Conservation (phyloP, 73 alveolate genomes). For the Paramecium pentaurelia region DNA sequence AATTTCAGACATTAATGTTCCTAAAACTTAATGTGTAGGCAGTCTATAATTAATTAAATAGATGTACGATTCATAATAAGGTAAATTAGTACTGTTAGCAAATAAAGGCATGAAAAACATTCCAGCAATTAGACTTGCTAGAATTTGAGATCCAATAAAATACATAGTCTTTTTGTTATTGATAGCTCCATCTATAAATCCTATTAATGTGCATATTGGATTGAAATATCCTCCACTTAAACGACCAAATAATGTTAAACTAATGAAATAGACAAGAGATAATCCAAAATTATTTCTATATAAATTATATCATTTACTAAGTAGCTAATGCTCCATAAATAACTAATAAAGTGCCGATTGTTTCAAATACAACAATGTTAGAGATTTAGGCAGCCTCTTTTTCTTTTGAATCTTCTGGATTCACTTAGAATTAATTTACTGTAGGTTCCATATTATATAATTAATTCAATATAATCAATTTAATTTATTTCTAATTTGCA, state of each 20-base stretch:
- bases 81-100: neutral
- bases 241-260: neutral
- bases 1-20: conserved; percentile 16
- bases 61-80: neutral
- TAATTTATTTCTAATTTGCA: neutral
- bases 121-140: neutral
- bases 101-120: conserved; percentile 4
- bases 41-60: neutral
- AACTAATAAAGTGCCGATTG: neutral
- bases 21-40: neutral
- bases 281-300: conserved; percentile 25
- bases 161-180: neutral
- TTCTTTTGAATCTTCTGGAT: neutral
- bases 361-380: neutral
- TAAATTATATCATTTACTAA: neutral
- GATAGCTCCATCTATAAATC: conserved; percentile 12
- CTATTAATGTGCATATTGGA: conserved; percentile 12
- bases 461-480: neutral
- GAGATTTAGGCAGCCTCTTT: neutral
- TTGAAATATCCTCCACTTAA: conserved; percentile 35
- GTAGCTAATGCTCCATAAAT: conserved; percentile 28
- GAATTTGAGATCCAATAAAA: conserved; percentile 10
- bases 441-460: neutral
- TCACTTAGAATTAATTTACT: neutral
- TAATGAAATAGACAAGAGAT: neutral